phyloP scores from a whole-genome alignment of 2,329 filamentous ascomycete species.

The Didymosphaeria variabile region DNA sequence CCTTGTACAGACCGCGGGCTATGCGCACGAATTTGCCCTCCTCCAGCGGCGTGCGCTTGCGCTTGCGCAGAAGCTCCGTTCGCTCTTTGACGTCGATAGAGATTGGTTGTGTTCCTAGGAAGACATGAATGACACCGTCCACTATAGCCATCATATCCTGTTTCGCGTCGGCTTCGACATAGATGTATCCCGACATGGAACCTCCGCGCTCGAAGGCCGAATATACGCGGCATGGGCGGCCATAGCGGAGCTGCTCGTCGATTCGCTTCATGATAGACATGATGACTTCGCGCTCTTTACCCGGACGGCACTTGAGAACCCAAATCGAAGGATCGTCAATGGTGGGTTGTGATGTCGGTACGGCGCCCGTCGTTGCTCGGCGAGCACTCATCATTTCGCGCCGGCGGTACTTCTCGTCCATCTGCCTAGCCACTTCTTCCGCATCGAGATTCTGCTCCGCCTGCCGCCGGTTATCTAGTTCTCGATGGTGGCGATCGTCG shows the following conservation, averaged over 20 bases:
- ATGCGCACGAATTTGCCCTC: conserved; percentile 93
- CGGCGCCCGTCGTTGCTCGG: conserved; percentile 40
- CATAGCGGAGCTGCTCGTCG: conserved; percentile 79
- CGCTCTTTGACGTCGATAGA: conserved; percentile 96
- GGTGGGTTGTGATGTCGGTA: conserved; percentile 79
- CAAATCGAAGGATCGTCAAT: conserved; percentile 97
- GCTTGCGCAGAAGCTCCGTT: conserved; percentile 91
- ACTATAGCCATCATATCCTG: conserved; percentile 85
- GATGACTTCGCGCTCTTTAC: conserved; percentile 92
- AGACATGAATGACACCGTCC: conserved; percentile 87
- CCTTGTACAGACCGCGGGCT: conserved; percentile 81
- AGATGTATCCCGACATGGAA: conserved; percentile 93
- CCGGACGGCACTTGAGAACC: conserved; percentile 91
- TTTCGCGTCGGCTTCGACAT: conserved; percentile 89
- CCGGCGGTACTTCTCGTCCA: conserved; percentile 88
- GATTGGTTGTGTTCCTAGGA: conserved; percentile 84
- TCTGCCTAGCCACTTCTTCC: conserved; percentile 83
- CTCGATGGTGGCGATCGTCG: conserved; percentile 91
- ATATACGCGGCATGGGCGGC: conserved; percentile 83
- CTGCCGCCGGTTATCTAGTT: conserved; percentile 92
- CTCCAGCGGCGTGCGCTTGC: conserved; percentile 81
- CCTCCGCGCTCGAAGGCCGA: conserved; percentile 90
- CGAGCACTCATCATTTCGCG: conserved; percentile 55
- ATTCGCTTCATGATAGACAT: conserved; percentile 88
- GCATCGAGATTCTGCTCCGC: conserved; percentile 88